These are phyloP conservation scores for Macadamia tetraphylla DNA, from an alignment of 164 flowering plant species.

Conservation along the genomic window DNA sequence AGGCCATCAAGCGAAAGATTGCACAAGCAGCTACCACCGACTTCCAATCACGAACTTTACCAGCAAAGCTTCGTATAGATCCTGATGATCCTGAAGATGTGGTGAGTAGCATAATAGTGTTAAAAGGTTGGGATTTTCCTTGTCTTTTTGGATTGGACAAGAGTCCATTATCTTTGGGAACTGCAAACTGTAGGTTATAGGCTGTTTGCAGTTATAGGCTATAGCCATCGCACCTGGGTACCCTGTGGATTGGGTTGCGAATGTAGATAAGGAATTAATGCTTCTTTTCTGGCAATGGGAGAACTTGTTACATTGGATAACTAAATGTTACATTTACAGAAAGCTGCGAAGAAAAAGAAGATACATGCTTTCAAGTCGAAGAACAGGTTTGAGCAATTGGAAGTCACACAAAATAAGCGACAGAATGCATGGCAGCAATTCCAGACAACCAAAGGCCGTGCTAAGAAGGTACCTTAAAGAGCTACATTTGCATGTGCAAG, in stretches of 20 bases:
- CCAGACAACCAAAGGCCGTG: conserved; percentile 81
- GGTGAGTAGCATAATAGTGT: conserved; percentile 50
- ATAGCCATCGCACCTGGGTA: background rate
- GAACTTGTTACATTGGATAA: background rate
- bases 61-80: conserved; percentile 83
- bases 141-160: background rate
- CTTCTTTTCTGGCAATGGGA: no score
- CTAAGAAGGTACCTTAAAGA: conserved; percentile 64
- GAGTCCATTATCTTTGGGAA: background rate
- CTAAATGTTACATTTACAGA: conserved; percentile 37
- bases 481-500: no score
- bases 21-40: conserved; percentile 71
- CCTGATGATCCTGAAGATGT: conserved; percentile 95
- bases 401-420: conserved; percentile 88
- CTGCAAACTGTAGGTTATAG: background rate
- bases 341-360: conserved; percentile 87
- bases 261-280: no score
- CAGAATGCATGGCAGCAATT: conserved; percentile 99
- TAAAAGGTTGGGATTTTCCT: background rate
- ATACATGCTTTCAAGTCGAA: conserved; percentile 97
- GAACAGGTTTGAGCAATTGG: conserved; percentile 80
- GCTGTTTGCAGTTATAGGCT: background rate
- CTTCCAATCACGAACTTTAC: conserved; percentile 62
- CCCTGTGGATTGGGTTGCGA: background rate
- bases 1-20: conserved; percentile 86